Percentiles rank a stretch among this genome's conserved stretches.
Evolutionary conservation across 768 basidiomycete species (phyloP).

Genomic region (Leccinum subgranulosum): DNA sequence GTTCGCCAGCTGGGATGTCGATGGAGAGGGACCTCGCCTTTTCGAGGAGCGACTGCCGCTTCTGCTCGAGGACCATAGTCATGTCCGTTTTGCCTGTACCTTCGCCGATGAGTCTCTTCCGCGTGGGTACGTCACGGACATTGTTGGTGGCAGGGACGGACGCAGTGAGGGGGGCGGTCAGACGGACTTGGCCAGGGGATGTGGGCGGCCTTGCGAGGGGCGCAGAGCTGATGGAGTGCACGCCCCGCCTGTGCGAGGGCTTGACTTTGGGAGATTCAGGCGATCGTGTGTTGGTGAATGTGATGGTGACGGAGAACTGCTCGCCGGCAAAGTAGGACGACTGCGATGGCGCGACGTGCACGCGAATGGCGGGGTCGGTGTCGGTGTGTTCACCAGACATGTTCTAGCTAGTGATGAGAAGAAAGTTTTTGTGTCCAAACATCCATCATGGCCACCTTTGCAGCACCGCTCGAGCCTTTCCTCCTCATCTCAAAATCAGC

Average conservation of each 20-base stretch:
- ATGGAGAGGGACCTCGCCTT: conserved; percentile 63
- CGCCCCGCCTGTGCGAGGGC: conserved; percentile 60
- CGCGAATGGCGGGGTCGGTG: conserved; percentile 54
- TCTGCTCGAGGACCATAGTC: conserved; percentile 50
- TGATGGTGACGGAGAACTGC: conserved; percentile 76
- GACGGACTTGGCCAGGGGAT: conserved; percentile 62
- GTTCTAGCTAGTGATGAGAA: neutral
- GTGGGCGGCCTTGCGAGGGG: conserved; percentile 80
- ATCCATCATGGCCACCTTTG: conserved; percentile 43
- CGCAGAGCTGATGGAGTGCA: conserved; percentile 81
- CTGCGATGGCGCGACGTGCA: conserved; percentile 74
- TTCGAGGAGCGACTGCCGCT: conserved; percentile 49
- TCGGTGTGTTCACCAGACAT: conserved; percentile 21
- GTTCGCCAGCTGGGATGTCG: conserved; percentile 51
- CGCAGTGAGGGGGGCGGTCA: conserved; percentile 28
- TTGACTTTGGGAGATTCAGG: conserved; percentile 38
- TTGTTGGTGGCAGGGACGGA: conserved; percentile 14
- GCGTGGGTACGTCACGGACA: conserved; percentile 34
- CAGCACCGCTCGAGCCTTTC: conserved; percentile 82
- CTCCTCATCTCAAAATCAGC: conserved; percentile 88
- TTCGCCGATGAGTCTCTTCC: conserved; percentile 59
- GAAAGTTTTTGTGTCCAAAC: conserved; percentile 15
- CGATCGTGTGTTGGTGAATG: conserved; percentile 79
- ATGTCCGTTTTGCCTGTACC: conserved; percentile 34
- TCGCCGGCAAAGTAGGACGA: conserved; percentile 95